Conservation (phyloP, 176 grass and related monocot genomes). For the Carex pumila region DNA sequence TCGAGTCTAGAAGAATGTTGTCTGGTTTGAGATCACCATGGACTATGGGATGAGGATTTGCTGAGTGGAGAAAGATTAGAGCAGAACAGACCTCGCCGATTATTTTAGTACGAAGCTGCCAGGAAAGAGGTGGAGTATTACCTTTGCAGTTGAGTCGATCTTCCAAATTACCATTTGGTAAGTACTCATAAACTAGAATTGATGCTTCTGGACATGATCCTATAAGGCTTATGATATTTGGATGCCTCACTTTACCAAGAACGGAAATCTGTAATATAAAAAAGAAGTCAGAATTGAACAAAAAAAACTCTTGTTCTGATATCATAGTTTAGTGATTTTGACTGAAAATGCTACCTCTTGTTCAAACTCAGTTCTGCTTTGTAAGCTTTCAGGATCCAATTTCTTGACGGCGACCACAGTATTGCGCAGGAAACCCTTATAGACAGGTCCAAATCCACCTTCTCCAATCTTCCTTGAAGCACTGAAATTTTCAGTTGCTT, state of each 20-base stretch:
- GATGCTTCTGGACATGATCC: constrained; percentile 39
- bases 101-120: constrained; percentile 42
- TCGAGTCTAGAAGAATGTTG: constrained; percentile 58
- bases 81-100: constrained; percentile 43
- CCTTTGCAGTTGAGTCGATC: constrained; percentile 27
- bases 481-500: constrained; percentile 53
- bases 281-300: background rate
- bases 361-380: constrained; percentile 31
- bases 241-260: constrained; percentile 50
- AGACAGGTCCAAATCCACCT: constrained; percentile 59
- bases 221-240: constrained; percentile 52
- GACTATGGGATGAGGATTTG: constrained; percentile 40
- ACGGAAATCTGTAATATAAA: constrained; percentile 35
- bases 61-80: constrained; percentile 48
- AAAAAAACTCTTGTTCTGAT: background rate
- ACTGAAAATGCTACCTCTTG: constrained; percentile 4
- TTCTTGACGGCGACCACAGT: constrained; percentile 55
- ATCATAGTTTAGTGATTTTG: background rate
- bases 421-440: constrained; percentile 47
- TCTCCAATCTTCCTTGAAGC: constrained; percentile 35
- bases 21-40: constrained; percentile 53
- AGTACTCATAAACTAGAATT: constrained; percentile 44
- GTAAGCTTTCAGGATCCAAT: constrained; percentile 40
- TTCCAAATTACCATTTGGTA: constrained; percentile 51
- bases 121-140: constrained; percentile 34